Base-by-base conservation (phyloP, 495 filamentous ascomycete species). In the Penicillium coprophilum region DNA sequence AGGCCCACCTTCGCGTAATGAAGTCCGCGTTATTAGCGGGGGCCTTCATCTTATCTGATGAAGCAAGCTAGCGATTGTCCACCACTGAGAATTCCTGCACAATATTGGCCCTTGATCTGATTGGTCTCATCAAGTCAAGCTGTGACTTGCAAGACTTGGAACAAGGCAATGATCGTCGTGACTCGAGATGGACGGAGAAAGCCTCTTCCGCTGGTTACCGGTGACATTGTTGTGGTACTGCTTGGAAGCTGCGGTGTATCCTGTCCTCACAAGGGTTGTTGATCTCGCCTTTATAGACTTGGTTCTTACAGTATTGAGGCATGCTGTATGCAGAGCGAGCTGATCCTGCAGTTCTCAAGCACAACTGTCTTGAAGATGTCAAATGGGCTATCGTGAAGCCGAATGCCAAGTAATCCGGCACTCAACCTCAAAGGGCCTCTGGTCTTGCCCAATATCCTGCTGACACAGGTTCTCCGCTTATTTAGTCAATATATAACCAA, bases 41-140 rank as follows among this genome's bases (percentile, higher is more conserved):
- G 7, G 4, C 13, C 21, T 39, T 50, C 48, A 50, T 50, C 48
- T 50, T 50, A 50, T 50, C 48, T 50, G 48, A 50, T 50, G 48
- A 23, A 36, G 34, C 32, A 15, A 39, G 48, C 48, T 27, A 50
- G 19, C 34, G 15, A 9, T 1, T 12, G 4, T 27, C 24, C 24
- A 9, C 32, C 48, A 50, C 20, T 50, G 13, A 21, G 34, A 40
- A n/a, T 20, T 12, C 13, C 38, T 39, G 34, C 15, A 28, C 11
- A n/a, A 50, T 21, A 40, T 50, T 40, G n/a, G 40, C 21, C 21
- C 23, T 19, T 27, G 15, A 4, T 23, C 2, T 40, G 32, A 50
- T 50, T 50, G 48, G 48, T 4, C 11, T 11, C 28, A 6, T 17
- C 48, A 19, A n/a, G 11, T 50, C 20, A 13, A 15, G 5, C 21